Conservation (phyloP, 2,329 filamentous ascomycete species). For the Trichoderma hamatum region DNA sequence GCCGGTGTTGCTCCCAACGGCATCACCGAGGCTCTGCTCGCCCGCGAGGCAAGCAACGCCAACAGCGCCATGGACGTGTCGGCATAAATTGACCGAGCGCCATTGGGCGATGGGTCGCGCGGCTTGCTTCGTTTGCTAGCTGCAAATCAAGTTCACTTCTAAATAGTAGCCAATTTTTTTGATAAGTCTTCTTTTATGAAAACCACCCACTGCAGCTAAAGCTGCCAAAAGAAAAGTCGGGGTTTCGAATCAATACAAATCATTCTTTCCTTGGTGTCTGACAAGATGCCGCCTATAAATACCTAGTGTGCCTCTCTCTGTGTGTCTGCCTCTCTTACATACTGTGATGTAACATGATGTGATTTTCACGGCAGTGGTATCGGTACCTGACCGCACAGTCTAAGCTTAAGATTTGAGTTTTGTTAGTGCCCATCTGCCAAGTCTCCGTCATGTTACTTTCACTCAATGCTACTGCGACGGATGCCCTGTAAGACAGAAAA, state of each 20-base stretch:
- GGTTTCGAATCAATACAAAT: conserved; percentile 11
- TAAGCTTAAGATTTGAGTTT: neutral
- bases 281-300: conserved; percentile 13
- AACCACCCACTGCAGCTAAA: conserved; percentile 8
- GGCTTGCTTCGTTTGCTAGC: conserved; percentile 8
- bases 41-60: conserved; percentile 51
- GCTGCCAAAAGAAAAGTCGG: conserved; percentile 3
- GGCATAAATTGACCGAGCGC: conserved; percentile 28
- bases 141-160: conserved; percentile 21
- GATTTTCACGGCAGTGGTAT: neutral
- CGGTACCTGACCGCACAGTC: neutral
- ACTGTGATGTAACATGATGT: neutral
- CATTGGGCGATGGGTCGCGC: neutral
- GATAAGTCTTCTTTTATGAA: neutral
- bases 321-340: neutral
- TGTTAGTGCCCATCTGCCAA: neutral
- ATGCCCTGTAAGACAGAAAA: neutral
- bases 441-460: neutral
- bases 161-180: neutral
- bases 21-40: conserved; percentile 63
- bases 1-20: conserved; percentile 43
- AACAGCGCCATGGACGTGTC: conserved; percentile 38
- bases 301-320: neutral
- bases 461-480: neutral
- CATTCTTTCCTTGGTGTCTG: neutral